A percentile compares a stretch with the other conserved stretches of the same genome.
phyloP scores from a whole-genome alignment of 2,329 filamentous ascomycete genomes.

The Clarireedia homoeocarpa region DNA sequence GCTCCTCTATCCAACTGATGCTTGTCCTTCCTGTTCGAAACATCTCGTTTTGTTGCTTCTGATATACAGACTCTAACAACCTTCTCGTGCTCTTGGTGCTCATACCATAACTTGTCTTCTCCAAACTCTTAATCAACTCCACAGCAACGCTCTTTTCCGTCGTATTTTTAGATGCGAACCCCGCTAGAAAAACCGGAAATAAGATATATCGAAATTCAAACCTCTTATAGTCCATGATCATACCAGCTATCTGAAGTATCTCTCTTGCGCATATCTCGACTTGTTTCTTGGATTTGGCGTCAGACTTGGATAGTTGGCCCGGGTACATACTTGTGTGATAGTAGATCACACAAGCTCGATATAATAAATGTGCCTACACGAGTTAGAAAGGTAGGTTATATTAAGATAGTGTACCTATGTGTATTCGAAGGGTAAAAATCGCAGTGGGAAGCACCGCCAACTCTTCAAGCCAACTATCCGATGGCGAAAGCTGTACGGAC shows the following conservation, averaged over 20 bases:
- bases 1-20: constrained; percentile 43
- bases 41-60: constrained; percentile 23
- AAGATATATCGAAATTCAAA: constrained; percentile 38
- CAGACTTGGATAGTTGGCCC: constrained; percentile 36
- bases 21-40: constrained; percentile 33
- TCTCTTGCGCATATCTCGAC: constrained; percentile 36
- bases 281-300: constrained; percentile 32
- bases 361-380: constrained; percentile 36
- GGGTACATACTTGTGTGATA: constrained; percentile 46
- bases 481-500: not conserved
- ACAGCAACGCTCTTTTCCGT: constrained; percentile 39
- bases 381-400: not conserved
- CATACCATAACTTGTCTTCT: constrained; percentile 39
- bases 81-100: constrained; percentile 38
- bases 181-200: constrained; percentile 48
- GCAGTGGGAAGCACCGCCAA: not conserved
- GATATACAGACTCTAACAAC: constrained; percentile 35
- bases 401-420: not conserved
- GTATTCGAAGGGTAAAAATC: not conserved
- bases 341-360: constrained; percentile 42
- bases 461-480: not conserved
- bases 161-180: constrained; percentile 34
- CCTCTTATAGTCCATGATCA: constrained; percentile 32
- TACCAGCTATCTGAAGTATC: constrained; percentile 38
- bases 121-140: constrained; percentile 40